Evolutionary conservation across 805 yeast genomes (phyloP), one percentile per base, ranked within the genome.

Genomic region (Wickerhamiella domercqiae): DNA sequence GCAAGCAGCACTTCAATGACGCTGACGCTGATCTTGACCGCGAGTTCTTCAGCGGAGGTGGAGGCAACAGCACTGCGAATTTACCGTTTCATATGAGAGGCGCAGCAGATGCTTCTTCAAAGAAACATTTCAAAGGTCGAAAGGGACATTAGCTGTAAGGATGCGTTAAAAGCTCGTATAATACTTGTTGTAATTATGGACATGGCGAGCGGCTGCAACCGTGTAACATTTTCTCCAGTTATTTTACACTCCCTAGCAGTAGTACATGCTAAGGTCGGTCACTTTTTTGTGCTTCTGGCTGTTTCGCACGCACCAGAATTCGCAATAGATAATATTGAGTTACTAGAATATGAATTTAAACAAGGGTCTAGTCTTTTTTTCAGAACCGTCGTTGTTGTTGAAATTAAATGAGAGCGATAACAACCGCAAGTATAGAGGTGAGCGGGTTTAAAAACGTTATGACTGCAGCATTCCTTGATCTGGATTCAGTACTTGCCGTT

Each of bases 41-140:
- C 26, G 94, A 83, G 41, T 87, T 87, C 53, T 87, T 87, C 66
- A 66, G 70, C 39, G 71, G 76, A 75, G 68, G 67, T 41, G 61
- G 58, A 13, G 73, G 76, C 3, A 65, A 66, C 43, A 93, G 93
- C 3, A 71, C 68, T 38, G 52, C 77, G 43, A 63, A 65, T 30
- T 62, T 68, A 4, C 94, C 97, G 5, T 83, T 82, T 67, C 95
- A 87, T 54, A 38, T 43, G 25, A 47, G 50, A n/a, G 38, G 40
- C 5, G 37, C 39, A 7, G 39, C 34, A 22, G 52, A 48, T 5
- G 50, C 50, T 25, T 57, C 57, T 3, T 57, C 60, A 31, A 73
- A 72, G 63, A 75, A 73, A 53, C 82, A 78, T 53, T 70, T 70
- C 55, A 84, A 84, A 64, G 79, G 76, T 59, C 78, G 79, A 54